A percentile compares a stretch with the other conserved stretches of the same genome.
Evolutionary conservation across 176 grass and related monocot genomes (phyloP).

Genomic region (Areca catechu): DNA sequence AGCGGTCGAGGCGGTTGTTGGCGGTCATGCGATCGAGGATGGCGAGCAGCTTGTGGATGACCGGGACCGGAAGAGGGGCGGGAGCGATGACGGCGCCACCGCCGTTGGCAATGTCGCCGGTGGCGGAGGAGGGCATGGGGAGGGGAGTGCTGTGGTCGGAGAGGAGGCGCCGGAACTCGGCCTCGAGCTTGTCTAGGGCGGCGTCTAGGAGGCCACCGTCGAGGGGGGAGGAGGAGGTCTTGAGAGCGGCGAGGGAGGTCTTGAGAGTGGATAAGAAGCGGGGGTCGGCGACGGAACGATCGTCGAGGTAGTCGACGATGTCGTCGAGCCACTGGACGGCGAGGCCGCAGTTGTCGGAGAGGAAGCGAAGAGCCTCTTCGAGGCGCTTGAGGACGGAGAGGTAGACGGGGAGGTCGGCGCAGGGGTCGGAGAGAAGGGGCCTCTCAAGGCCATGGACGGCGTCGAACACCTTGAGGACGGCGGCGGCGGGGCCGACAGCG

Average conservation of each 20-base stretch:
- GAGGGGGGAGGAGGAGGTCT: slow-evolving; percentile 10
- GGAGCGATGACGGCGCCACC: slow-evolving; percentile 12
- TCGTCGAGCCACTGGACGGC: slow-evolving; percentile 78
- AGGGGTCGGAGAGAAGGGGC: slow-evolving; percentile 42
- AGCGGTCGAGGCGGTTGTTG: slow-evolving; percentile 20
- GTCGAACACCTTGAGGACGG: slow-evolving; percentile 98
- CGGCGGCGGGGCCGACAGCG: slow-evolving; percentile 66
- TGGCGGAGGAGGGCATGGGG: slow-evolving; percentile 24
- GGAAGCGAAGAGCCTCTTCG: slow-evolving; percentile 68
- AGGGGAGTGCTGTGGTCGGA: slow-evolving; percentile 42
- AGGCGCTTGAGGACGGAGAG: slow-evolving; percentile 60
- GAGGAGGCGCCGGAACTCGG: slow-evolving; percentile 58
- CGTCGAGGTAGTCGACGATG: slow-evolving; percentile 85
- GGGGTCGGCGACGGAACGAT: slow-evolving; percentile 62
- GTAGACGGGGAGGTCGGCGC: slow-evolving; percentile 37
- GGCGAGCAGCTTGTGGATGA: slow-evolving; percentile 44
- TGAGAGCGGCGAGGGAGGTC: slow-evolving; percentile 34
- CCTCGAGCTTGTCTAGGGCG: slow-evolving; percentile 57
- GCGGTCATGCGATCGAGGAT: slow-evolving; percentile 46
- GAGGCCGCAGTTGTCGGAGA: slow-evolving; percentile 65
- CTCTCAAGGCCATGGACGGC: slow-evolving; percentile 82
- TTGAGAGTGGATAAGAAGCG: slow-evolving; percentile 59
- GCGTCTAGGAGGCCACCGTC: slow-evolving; percentile 56
- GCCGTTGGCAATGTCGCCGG: background rate
- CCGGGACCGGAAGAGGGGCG: slow-evolving; percentile 30